Conservation (phyloP, 2,329 filamentous ascomycete genomes). For the Aureobasidium uvarum region DNA sequence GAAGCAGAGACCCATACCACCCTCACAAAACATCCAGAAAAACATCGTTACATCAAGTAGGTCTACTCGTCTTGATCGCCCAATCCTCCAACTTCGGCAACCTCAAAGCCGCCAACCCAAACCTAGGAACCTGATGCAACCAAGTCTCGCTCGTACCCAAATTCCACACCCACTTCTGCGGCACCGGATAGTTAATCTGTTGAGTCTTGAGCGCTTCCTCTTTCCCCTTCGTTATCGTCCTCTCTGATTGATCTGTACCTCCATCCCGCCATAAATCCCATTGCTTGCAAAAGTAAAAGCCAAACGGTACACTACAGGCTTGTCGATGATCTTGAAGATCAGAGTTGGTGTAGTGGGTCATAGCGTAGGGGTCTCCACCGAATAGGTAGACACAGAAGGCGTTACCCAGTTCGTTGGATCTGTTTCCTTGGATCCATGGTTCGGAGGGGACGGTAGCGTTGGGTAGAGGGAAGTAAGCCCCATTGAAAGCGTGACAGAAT, state of each 20-base stretch:
- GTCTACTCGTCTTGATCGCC: neutral
- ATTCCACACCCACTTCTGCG: neutral
- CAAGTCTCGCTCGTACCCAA: neutral
- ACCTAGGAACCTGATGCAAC: neutral
- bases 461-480: neutral
- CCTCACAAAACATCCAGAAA: neutral
- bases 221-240: neutral
- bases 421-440: conserved; percentile 6
- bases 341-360: neutral
- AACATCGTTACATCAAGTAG: no score
- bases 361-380: neutral
- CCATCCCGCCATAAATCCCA: neutral
- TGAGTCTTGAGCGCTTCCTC: neutral
- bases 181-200: neutral
- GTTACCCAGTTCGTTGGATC: neutral
- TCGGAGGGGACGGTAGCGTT: neutral
- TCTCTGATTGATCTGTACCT: neutral
- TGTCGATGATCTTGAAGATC: neutral
- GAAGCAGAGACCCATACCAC: neutral
- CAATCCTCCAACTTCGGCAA: neutral
- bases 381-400: neutral
- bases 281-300: neutral
- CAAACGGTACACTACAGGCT: neutral
- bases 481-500: neutral
- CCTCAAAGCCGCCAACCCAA: neutral